Conservation (phyloP, 306 rosid species). For the Glycine soja region DNA sequence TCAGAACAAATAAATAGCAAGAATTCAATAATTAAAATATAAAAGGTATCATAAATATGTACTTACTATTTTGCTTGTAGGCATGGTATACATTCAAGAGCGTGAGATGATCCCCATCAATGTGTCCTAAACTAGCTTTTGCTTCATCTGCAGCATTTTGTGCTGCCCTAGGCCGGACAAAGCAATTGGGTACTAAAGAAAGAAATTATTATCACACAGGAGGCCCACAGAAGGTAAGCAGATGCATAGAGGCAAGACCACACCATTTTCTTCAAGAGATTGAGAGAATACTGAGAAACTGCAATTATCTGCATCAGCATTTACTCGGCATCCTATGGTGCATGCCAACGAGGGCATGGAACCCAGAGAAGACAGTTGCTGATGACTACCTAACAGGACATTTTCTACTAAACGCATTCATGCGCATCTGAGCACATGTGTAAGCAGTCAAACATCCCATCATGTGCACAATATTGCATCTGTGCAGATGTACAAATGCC, state of each 20-base stretch:
- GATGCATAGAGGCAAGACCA: slow-evolving; percentile 98
- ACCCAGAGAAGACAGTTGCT: slow-evolving; percentile 94
- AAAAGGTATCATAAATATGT: background rate
- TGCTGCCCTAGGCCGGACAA: slow-evolving; percentile 99
- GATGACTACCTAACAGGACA: slow-evolving; percentile 94
- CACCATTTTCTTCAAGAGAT: slow-evolving; percentile 98
- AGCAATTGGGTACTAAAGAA: slow-evolving; percentile 99
- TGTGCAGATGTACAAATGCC: slow-evolving; percentile 48
- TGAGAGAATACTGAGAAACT: slow-evolving; percentile 99
- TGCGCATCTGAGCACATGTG: slow-evolving; percentile 51
- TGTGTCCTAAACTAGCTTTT: slow-evolving; percentile 95
- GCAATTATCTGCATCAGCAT: slow-evolving; percentile 99
- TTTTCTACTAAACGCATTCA: slow-evolving; percentile 59
- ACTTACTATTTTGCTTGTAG: slow-evolving; percentile 92
- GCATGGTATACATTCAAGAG: slow-evolving; percentile 96
- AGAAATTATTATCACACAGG: slow-evolving; percentile 99
- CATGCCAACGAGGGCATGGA: slow-evolving; percentile 98
- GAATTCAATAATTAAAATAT: background rate
- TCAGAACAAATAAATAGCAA: background rate
- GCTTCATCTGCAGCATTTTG: slow-evolving; percentile 98
- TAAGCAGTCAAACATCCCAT: slow-evolving; percentile 51
- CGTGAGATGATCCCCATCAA: slow-evolving; percentile 96
- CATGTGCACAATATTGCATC: slow-evolving; percentile 52
- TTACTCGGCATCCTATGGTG: slow-evolving; percentile 80
- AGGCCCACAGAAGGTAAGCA: slow-evolving; percentile 99